Evolutionary conservation across 176 grass and related monocot genomes (phyloP), one percentile per base, ranked within the genome.

Genomic region (Secale cereale): DNA sequence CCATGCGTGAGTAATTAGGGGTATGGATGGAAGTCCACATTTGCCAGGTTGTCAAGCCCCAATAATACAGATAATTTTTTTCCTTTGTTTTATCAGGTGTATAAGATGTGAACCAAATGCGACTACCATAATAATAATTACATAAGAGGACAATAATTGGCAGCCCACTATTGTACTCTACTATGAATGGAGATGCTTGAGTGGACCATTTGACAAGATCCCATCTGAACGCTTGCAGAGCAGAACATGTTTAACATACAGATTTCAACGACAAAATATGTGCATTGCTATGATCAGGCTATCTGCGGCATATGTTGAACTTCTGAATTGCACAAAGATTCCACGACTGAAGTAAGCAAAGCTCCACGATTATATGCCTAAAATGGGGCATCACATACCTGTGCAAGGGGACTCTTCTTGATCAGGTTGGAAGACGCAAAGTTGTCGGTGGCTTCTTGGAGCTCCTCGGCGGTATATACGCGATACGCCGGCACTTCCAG

Each of bases 391-490:
- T 50, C 78, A 32, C 56, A 78, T 92, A 99, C 97, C 93, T 96
- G 91, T 81, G 59, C 76, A 81, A 80, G 75, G 70, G 83, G 57
- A 67, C 68, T 71, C 63, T 75, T 78, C 48, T 88, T 91, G 70
- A 89, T 91, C 70, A 98, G 62, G 86, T 91, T 96, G 61, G 93
- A 89, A 36, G 72, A 65, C 22, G 86, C 83, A 20, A 99, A 96
- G 71, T 86, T 88, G 33, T 90, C 35, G 0, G 93, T 99, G 83
- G 88, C 90, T 78, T 95, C 97, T 89, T 96, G 81, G 74, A 99
- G 32, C 60, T 99, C 97, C 70, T 99, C 97, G 5, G 89, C 28
- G 14, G 70, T 87, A 61, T 94, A 96, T 35, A 80, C 26, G 6
- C 82, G 86, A 70, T 91, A 91, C 0, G 86, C 61, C 36, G 85